Base-by-base conservation (phyloP, 2,329 filamentous ascomycete species). In the Trichoderma afroharzianum region DNA sequence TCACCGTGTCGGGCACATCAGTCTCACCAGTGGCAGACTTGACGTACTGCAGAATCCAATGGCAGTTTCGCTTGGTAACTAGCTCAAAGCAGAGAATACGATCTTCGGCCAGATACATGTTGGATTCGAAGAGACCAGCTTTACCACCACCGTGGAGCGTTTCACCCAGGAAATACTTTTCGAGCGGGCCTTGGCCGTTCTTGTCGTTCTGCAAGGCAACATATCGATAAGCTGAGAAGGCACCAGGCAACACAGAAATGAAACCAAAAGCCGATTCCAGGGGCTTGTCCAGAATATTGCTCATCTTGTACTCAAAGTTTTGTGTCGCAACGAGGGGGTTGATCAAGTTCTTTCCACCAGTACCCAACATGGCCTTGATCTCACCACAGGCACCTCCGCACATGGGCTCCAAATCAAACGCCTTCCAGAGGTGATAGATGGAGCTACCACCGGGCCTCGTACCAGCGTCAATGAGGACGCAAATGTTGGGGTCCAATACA, bases 291-390 rank as follows among this genome's bases (percentile, higher is more conserved):
- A 99, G 88, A 79, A 99, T 99, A 79, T 99, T 99, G 81, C 94
- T 97, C 92, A 99, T 97, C 87, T 99, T 99, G 88, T 99, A 99
- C 84, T 99, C 96, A 77, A 99, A 99, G 79, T 99, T 99, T 78
- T 99, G 96, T 1, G 95, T 95, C 2, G 96, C 96, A 26, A 99
- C 93, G 5, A 99, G 88, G 0, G 96, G 96, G 78, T 98, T 99
- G 75, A 98, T 81, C 43, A 99, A 88, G 77, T 97, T 94, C 82
- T 93, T 95, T 74, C 95, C 95, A 71, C 88, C 90, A 4, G 89
- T 90, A 30, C 91, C 92, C 83, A 98, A 86, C 95, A 98, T 98
- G 75, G 95, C 95, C 83, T 99, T 98, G 85, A 99, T 99, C 82
- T 99, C 96, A 82, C 96, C 96, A 82, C 96, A 99, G 77, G 96